phyloP scores from a whole-genome alignment of 768 basidiomycete genomes.

The Boletus rubescentipes region DNA sequence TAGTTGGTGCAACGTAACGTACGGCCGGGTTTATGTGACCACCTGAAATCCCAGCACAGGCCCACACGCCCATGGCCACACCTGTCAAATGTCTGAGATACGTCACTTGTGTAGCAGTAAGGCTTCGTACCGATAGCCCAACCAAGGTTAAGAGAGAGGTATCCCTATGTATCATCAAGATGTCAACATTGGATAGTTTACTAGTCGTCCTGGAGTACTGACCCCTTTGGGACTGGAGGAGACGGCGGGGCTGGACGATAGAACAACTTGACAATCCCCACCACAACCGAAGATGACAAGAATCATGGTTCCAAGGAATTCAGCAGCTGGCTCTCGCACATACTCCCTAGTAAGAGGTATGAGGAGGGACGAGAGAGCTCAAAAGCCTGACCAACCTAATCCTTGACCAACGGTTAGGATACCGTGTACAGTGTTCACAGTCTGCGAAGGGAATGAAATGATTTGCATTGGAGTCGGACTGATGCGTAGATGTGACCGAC shows the following conservation, averaged over 20 bases:
- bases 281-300: constrained; percentile 61
- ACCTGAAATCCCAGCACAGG: constrained; percentile 63
- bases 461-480: constrained; percentile 1
- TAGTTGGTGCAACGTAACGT: constrained; percentile 15
- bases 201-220: constrained; percentile 23
- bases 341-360: constrained; percentile 33
- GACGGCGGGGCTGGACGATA: constrained; percentile 47
- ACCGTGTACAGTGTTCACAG: constrained; percentile 36
- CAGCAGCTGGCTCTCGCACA: constrained; percentile 60
- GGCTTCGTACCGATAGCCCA: constrained; percentile 32
- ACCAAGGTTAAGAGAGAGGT: constrained; percentile 28
- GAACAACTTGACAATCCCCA: constrained; percentile 54
- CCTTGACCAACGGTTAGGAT: constrained; percentile 56
- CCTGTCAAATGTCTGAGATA: constrained; percentile 30
- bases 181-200: background rate
- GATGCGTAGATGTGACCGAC: constrained; percentile 12
- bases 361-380: background rate
- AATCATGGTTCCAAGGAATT: constrained; percentile 60
- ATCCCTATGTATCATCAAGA: constrained; percentile 16
- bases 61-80: constrained; percentile 67
- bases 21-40: constrained; percentile 78
- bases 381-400: constrained; percentile 41
- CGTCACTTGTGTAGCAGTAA: background rate
- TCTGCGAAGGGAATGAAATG: constrained; percentile 21
- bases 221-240: constrained; percentile 55